Evolutionary conservation across 768 basidiomycete species (phyloP), one percentile per base, ranked within the genome.

Genomic region (Termitomyces sp.): DNA sequence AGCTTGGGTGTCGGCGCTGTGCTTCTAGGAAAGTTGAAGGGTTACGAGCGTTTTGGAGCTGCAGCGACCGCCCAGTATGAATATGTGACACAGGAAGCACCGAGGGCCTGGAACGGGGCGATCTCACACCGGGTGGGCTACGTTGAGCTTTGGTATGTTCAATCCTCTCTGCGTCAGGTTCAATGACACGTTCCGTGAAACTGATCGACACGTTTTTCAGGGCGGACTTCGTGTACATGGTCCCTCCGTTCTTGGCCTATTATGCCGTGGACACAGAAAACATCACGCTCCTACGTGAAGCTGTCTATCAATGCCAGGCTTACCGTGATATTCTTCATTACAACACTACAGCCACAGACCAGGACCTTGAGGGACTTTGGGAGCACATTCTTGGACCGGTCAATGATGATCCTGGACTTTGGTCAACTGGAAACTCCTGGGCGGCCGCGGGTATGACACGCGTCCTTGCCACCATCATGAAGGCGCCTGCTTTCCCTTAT

Each of bases 391-490:
- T 74, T 24, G 78, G 78, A 0, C 76, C 76, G 16, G 56, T 65
- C n/a, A 66, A 61, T 46, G 36, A 58, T 22, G 79, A 80, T 50
- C 63, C 69, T 0, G 78, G 78, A 2, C 57, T 79, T 1, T 81
- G 79, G 79, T 74, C 76, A 0, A 79, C 78, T 43, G 83, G 84
- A 3, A 90, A 90, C 61, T 86, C 74, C 0, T 90, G 89, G 89
- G 87, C 86, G 0, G 85, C 85, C 1, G 81, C 80, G 1, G 88
- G 88, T 0, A 85, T 86, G 77, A 68, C 83, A 27, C 77, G 87
- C 6, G 84, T 90, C 5, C 66, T 80, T 5, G 75, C 76, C 9
- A 85, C 81, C 0, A 73, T 85, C 36, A 63, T 69, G 24, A 71
- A 74, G 27, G 76, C 80, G 1, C 63, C 66, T 12, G 39, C 53